Evolutionary conservation across 2,329 filamentous ascomycete genomes (phyloP).

Genomic region (Verticillium dahliae): DNA sequence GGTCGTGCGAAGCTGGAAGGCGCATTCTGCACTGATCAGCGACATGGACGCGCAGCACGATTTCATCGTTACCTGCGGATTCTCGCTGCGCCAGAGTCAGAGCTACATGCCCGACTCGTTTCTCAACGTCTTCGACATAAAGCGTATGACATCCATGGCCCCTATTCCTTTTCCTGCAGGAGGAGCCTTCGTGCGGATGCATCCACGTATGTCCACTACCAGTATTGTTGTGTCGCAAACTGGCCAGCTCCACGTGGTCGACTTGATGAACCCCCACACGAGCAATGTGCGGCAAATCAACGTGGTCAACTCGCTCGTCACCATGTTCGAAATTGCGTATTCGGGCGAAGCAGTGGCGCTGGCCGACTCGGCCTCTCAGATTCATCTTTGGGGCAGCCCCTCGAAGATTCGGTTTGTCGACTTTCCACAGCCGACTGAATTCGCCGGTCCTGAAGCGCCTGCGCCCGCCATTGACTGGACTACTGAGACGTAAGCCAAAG

Average conservation of each 20-base stretch:
- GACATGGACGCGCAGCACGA: constrained; percentile 98
- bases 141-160: constrained; percentile 78
- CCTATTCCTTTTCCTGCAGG: constrained; percentile 90
- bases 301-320: constrained; percentile 60
- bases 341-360: constrained; percentile 82
- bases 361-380: constrained; percentile 68
- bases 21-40: constrained; percentile 81
- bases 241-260: constrained; percentile 91
- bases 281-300: constrained; percentile 81
- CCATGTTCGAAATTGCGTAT: constrained; percentile 77
- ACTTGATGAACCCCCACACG: constrained; percentile 81
- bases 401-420: constrained; percentile 83
- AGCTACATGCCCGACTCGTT: constrained; percentile 84
- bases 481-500: constrained; percentile 54
- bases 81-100: constrained; percentile 67
- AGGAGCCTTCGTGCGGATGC: constrained; percentile 92
- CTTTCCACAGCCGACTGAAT: constrained; percentile 69
- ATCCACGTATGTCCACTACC: constrained; percentile 90
- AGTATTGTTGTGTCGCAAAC: constrained; percentile 88
- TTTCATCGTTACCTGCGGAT: constrained; percentile 91
- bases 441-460: constrained; percentile 59
- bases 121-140: constrained; percentile 92
- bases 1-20: constrained; percentile 81
- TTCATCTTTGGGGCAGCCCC: constrained; percentile 85
- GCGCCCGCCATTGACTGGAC: constrained; percentile 60